A percentile compares a stretch with the other conserved stretches of the same genome.
These are phyloP conservation scores for Boletus reticulatus DNA, from an alignment of 768 basidiomycete genomes.

Conservation along the genomic window DNA sequence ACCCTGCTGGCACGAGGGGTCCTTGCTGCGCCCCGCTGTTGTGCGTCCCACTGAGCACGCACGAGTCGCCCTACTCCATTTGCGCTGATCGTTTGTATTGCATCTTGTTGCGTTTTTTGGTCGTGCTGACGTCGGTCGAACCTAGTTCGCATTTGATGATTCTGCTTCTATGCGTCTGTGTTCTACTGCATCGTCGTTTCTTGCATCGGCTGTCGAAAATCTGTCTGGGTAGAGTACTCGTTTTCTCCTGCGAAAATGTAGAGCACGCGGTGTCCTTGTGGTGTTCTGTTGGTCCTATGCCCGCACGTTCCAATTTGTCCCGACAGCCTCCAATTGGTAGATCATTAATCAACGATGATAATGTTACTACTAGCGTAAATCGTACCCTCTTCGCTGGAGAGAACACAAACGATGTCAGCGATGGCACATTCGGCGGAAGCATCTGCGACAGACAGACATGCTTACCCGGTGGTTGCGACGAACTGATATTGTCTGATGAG, in stretches of 20 bases:
- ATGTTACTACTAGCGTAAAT: no score
- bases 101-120: background rate
- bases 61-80: constrained; percentile 6
- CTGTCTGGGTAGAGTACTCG: background rate
- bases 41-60: constrained; percentile 6
- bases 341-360: no score
- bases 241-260: background rate
- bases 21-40: constrained; percentile 9
- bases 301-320: no score
- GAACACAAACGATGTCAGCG: no score
- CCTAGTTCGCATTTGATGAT: background rate
- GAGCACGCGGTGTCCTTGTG: background rate
- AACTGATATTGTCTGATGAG: no score
- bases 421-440: no score
- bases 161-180: background rate
- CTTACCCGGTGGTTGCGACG: no score
- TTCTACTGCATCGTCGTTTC: background rate
- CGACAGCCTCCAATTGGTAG: no score
- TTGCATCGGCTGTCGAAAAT: background rate
- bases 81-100: constrained; percentile 7
- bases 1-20: constrained; percentile 12
- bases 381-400: no score
- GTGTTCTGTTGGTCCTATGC: background rate
- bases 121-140: background rate
- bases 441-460: no score